These are phyloP conservation scores for Diversispora epigaea DNA, from an alignment of 192 early-diverging fungal genomes.

Conservation along the genomic window DNA sequence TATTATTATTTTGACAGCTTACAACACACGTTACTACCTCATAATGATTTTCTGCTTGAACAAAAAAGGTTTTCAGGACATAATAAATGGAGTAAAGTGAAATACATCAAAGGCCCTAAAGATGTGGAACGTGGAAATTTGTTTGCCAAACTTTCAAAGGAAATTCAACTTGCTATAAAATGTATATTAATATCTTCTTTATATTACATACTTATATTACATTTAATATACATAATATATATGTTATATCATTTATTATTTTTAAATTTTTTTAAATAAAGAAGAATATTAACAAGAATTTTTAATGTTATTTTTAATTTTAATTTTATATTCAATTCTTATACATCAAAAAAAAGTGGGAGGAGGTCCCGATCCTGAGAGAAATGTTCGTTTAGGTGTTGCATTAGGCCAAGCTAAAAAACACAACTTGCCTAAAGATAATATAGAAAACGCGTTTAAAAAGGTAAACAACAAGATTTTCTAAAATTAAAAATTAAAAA, in stretches of 20 bases:
- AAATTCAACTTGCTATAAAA: constrained; percentile 63
- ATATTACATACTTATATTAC: not conserved
- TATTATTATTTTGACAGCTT: too few species aligned
- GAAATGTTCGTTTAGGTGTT: constrained; percentile 59
- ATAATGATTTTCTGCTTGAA: not conserved
- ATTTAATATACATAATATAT: too few species aligned
- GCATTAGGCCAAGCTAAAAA: constrained; percentile 57
- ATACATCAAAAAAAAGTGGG: constrained; percentile 19
- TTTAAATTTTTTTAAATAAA: not conserved
- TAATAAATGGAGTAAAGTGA: constrained; percentile 68
- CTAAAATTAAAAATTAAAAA: not conserved
- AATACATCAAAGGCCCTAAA: constrained; percentile 55
- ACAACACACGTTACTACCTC: too few species aligned
- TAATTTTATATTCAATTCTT: too few species aligned
- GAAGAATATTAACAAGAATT: not conserved
- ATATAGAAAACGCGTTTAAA: constrained; percentile 68
- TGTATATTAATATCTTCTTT: constrained; percentile 34
- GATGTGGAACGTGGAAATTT: constrained; percentile 55
- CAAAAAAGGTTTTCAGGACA: constrained; percentile 45
- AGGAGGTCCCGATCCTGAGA: constrained; percentile 55
- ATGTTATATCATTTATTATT: not conserved
- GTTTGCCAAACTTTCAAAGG: constrained; percentile 58
- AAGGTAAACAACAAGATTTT: too few species aligned
- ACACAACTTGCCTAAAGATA: constrained; percentile 70
- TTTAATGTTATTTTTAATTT: not conserved